These are phyloP conservation scores for Phytophthora melonis DNA, from an alignment of 352 stramenopile genomes.

Conservation along the genomic window DNA sequence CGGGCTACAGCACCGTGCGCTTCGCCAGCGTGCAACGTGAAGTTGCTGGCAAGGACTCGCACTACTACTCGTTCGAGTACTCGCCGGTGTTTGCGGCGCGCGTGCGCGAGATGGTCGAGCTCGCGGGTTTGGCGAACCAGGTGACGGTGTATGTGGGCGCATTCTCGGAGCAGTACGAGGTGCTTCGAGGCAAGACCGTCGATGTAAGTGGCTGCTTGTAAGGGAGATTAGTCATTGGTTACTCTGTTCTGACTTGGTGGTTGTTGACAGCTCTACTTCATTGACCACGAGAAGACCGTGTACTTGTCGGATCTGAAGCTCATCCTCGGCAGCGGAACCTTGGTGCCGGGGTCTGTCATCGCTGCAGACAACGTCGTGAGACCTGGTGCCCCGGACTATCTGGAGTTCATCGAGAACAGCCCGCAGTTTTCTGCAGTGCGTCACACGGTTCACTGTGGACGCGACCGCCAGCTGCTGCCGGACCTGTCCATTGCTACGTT, in stretches of 20 bases:
- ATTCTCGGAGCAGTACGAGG: constrained; percentile 50
- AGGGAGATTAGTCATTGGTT: neutral
- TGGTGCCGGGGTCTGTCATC: constrained; percentile 48
- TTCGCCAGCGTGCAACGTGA: constrained; percentile 57
- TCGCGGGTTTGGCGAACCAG: constrained; percentile 53
- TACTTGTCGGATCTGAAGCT: constrained; percentile 59
- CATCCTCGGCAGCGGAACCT: constrained; percentile 49
- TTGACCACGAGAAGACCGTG: constrained; percentile 59
- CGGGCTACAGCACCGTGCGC: constrained; percentile 59
- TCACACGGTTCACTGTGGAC: constrained; percentile 30
- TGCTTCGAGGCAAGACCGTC: constrained; percentile 48
- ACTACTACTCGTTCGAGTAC: constrained; percentile 66
- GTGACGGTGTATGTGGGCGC: constrained; percentile 54
- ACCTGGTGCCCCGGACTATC: constrained; percentile 54
- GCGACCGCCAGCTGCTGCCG: constrained; percentile 18
- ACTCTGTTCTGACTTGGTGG: neutral
- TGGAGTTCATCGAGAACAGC: constrained; percentile 51
- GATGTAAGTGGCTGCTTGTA: constrained; percentile 39
- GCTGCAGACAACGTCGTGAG: constrained; percentile 58
- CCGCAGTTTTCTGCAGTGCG: constrained; percentile 45
- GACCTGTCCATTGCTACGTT: constrained; percentile 46
- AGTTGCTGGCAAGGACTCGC: constrained; percentile 36
- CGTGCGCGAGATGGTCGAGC: constrained; percentile 55
- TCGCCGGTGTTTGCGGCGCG: constrained; percentile 50
- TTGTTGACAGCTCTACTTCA: constrained; percentile 48